A percentile compares a stretch with the other conserved stretches of the same genome.
These are phyloP conservation scores for Phylloporus sp. DNA, from an alignment of 768 basidiomycete species.

Conservation along the genomic window DNA sequence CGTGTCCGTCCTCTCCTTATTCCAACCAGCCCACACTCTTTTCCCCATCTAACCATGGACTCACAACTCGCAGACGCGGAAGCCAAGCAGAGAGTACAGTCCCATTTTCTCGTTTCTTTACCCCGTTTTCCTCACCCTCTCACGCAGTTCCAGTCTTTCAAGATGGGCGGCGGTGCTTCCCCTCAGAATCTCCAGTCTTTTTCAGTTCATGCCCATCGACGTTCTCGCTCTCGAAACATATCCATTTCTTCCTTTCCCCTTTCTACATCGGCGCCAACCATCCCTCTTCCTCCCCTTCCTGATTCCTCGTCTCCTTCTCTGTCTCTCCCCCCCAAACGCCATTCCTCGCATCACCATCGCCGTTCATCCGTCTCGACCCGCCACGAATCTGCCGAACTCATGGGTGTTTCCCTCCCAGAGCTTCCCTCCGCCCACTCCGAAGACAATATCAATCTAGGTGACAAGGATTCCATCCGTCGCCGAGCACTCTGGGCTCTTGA, in stretches of 20 bases:
- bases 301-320: slow-evolving; percentile 31
- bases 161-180: slow-evolving; percentile 46
- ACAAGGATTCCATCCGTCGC: slow-evolving; percentile 75
- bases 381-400: slow-evolving; percentile 85
- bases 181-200: slow-evolving; percentile 37
- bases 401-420: slow-evolving; percentile 75
- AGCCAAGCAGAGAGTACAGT: slow-evolving; percentile 40
- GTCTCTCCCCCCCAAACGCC: slow-evolving; percentile 43
- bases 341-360: slow-evolving; percentile 77
- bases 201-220: slow-evolving; percentile 34
- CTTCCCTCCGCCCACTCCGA: slow-evolving; percentile 59
- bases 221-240: slow-evolving; percentile 65
- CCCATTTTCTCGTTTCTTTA: background rate
- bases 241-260: slow-evolving; percentile 45
- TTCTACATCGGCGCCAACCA: slow-evolving; percentile 36
- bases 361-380: slow-evolving; percentile 88
- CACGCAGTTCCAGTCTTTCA: slow-evolving; percentile 68
- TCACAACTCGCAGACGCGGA: slow-evolving; percentile 30
- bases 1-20: slow-evolving; percentile 32
- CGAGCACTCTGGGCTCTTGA: slow-evolving; percentile 85
- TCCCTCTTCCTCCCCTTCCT: slow-evolving; percentile 35
- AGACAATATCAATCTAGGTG: slow-evolving; percentile 64
- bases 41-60: slow-evolving; percentile 38
- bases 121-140: background rate
- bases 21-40: slow-evolving; percentile 19